phyloP scores from a whole-genome alignment of 805 yeast genomes.

The Maudiozyma barnettii region DNA sequence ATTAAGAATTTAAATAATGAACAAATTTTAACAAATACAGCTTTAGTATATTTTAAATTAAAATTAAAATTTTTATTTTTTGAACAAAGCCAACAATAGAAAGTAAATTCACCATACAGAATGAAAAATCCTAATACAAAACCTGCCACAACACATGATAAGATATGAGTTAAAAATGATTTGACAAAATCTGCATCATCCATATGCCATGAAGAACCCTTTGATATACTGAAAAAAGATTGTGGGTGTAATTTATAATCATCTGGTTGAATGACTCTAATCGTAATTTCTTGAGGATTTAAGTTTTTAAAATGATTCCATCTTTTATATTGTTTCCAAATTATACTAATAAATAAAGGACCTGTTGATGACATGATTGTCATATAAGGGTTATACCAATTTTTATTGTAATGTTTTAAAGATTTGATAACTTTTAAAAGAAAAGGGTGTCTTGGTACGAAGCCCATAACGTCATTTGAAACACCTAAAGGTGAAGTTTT shows the following conservation, averaged over 20 bases:
- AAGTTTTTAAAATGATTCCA: slow-evolving; percentile 39
- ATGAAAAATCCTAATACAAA: slow-evolving; percentile 43
- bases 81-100: slow-evolving; percentile 29
- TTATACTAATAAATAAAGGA: slow-evolving; percentile 71
- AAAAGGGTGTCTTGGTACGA: slow-evolving; percentile 79
- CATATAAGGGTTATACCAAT: slow-evolving; percentile 78
- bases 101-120: slow-evolving; percentile 36
- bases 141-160: slow-evolving; percentile 61
- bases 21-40: background rate
- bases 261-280: slow-evolving; percentile 58
- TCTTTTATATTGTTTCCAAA: slow-evolving; percentile 79
- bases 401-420: slow-evolving; percentile 51
- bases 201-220: slow-evolving; percentile 88
- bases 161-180: slow-evolving; percentile 60
- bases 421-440: slow-evolving; percentile 59
- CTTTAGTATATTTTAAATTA: slow-evolving; percentile 14
- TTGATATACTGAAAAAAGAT: slow-evolving; percentile 61
- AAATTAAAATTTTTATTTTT: slow-evolving; percentile 15
- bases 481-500: slow-evolving; percentile 85
- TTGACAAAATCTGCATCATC: slow-evolving; percentile 76
- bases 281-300: slow-evolving; percentile 13
- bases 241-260: slow-evolving; percentile 53
- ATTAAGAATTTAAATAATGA: background rate
- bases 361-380: slow-evolving; percentile 94
- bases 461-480: slow-evolving; percentile 87